Percentiles rank a stretch among this genome's conserved stretches.
These are phyloP conservation scores for Cladophialophora bantiana DNA, from an alignment of 2,329 filamentous ascomycete genomes.

Conservation along the genomic window DNA sequence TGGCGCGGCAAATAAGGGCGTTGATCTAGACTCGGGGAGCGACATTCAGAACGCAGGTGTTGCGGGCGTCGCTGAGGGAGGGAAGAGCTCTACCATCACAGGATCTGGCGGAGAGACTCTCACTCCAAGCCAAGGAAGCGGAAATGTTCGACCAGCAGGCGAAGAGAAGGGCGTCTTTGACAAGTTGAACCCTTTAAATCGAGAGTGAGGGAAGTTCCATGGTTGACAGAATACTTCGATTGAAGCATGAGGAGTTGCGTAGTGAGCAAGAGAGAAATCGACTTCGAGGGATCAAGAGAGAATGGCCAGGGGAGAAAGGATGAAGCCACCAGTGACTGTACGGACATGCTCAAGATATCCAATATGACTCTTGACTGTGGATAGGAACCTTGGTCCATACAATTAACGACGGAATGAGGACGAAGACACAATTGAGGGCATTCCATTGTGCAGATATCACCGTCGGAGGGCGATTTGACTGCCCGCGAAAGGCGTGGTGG, in stretches of 20 bases:
- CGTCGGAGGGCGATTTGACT: conserved; percentile 1
- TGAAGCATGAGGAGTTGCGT: neutral
- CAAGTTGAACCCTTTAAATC: conserved; percentile 30
- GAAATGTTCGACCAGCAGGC: conserved; percentile 22
- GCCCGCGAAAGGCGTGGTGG: neutral
- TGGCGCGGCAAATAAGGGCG: conserved; percentile 20
- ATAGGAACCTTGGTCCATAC: neutral
- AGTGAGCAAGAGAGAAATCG: neutral
- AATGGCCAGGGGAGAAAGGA: neutral
- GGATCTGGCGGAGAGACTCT: conserved; percentile 33
- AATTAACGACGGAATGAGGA: too few species aligned
- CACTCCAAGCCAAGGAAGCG: conserved; percentile 33
- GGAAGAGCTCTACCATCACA: conserved; percentile 19
- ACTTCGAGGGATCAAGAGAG: neutral
- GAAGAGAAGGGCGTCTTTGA: conserved; percentile 20
- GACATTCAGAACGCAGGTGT: conserved; percentile 15
- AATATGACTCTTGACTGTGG: neutral
- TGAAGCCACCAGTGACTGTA: neutral
- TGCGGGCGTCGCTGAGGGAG: conserved; percentile 30
- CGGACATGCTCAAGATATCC: neutral
- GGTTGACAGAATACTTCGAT: neutral
- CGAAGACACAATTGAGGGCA: neutral
- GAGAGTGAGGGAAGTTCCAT: neutral
- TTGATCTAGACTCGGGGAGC: conserved; percentile 3
- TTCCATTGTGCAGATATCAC: neutral